phyloP scores from a whole-genome alignment of 441 rosid species.

The Adansonia madagascariensis region DNA sequence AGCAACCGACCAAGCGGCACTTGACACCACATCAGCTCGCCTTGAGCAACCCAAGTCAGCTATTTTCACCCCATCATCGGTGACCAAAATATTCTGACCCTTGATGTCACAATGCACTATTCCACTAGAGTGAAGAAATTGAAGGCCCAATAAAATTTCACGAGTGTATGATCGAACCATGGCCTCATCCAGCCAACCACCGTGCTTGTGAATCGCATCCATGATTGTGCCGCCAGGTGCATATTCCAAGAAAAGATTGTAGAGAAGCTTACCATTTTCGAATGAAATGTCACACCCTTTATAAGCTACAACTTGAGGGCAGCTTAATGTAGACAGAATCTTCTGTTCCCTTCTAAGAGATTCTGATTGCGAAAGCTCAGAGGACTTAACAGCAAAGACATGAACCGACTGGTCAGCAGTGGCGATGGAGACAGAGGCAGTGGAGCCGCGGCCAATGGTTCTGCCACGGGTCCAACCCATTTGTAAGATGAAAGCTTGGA shows the following conservation, averaged over 20 bases:
- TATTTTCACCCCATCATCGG: constrained; percentile 50
- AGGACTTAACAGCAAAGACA: constrained; percentile 60
- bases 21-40: constrained; percentile 29
- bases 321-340: constrained; percentile 43
- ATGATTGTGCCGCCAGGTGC: constrained; percentile 45
- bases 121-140: constrained; percentile 56
- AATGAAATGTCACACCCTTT: constrained; percentile 48
- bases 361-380: constrained; percentile 43
- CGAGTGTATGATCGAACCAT: constrained; percentile 40
- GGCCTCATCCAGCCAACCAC: constrained; percentile 42
- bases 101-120: constrained; percentile 76
- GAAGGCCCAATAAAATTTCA: constrained; percentile 49
- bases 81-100: constrained; percentile 56
- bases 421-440: constrained; percentile 51
- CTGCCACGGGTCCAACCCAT: constrained; percentile 54
- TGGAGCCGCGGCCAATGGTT: constrained; percentile 49
- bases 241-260: constrained; percentile 61
- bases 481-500: not conserved
- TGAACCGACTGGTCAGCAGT: constrained; percentile 33
- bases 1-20: constrained; percentile 20
- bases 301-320: constrained; percentile 52
- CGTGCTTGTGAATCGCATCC: constrained; percentile 36
- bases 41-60: constrained; percentile 79
- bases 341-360: constrained; percentile 46
- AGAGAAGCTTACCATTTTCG: constrained; percentile 43